Base-by-base conservation (phyloP, 2,329 filamentous ascomycete species). In the Arthrobotrys megalospora region DNA sequence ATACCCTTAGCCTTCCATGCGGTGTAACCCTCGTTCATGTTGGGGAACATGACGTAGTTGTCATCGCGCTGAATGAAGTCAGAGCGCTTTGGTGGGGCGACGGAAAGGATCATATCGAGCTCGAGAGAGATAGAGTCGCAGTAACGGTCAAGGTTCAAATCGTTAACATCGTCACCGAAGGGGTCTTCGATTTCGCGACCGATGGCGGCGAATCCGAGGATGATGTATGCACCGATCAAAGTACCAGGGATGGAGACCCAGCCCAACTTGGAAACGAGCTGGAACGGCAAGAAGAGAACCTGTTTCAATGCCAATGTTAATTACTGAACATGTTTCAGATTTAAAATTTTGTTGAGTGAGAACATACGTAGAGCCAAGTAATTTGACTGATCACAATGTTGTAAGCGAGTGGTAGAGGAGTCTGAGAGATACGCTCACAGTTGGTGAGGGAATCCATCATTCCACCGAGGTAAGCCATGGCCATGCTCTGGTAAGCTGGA, bases 151-250 rank as follows among this genome's bases (percentile, higher is more conserved):
- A 94, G 87, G 0, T 91, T 91, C 48, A 94, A 85, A 84, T 96
- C 93, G 82, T 96, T 96, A 81, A 94, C 92, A 80, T 96, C 93
- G 80, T 90, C 87, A 72, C 93, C 93, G 83, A 96, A 96, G 5
- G 93, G 93, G 82, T 96, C 93, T 84, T 96, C 93, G 80, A 96
- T 92, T 84, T 96, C 92, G 80, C 90, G 89, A 45, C 93, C 93
- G 81, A 95, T 95, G 80, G 89, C 87, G 3, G 89, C 88, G 53
- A 96, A 89, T 24, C 92, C 92, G 76, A 96, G 89, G 83, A 96
- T 95, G 81, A 96, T 95, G 84, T 95, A 95, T 2, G 91, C 90
- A 1, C 91, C 91, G 3, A 85, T 87, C 14, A 94, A 86, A 52
- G 90, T 91, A 38, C 90, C 93, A 0, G 93, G 93, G 80, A 96